A percentile compares a stretch with the other conserved stretches of the same genome.
phyloP scores from a whole-genome alignment of 768 basidiomycete genomes.

The Mycena indigotica region DNA sequence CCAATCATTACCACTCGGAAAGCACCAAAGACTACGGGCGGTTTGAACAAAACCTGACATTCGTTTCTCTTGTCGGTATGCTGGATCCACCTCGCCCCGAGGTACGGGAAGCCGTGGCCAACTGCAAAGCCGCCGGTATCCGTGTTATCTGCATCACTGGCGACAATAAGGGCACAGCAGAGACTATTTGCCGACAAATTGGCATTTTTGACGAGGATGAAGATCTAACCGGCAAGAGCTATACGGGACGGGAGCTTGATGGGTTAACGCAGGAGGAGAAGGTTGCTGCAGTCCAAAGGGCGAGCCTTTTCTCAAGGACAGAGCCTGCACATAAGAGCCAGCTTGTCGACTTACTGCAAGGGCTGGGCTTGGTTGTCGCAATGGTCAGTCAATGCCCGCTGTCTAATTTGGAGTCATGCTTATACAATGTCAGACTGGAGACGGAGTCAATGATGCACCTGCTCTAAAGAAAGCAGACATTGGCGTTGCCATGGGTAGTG shows the following conservation, averaged over 20 bases:
- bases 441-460: conserved; percentile 98
- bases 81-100: conserved; percentile 96
- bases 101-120: conserved; percentile 81
- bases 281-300: conserved; percentile 81
- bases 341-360: conserved; percentile 91
- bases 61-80: conserved; percentile 97
- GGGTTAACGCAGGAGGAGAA: conserved; percentile 80
- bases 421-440: conserved; percentile 68
- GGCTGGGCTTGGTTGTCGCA: conserved; percentile 89
- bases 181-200: conserved; percentile 95
- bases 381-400: conserved; percentile 59
- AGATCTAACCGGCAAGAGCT: conserved; percentile 92
- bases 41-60: conserved; percentile 90
- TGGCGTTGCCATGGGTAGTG: conserved; percentile 98
- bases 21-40: conserved; percentile 80
- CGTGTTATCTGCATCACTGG: conserved; percentile 97
- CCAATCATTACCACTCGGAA: conserved; percentile 79
- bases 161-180: conserved; percentile 96
- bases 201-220: conserved; percentile 89
- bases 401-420: conserved; percentile 1
- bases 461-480: conserved; percentile 97
- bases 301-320: conserved; percentile 89
- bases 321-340: conserved; percentile 95
- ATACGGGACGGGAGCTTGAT: conserved; percentile 92
- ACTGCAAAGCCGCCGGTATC: conserved; percentile 91